A percentile compares a stretch with the other conserved stretches of the same genome.
Conservation (phyloP, 2,329 filamentous ascomycete species). For the Neopestalotiopsis sp. region DNA sequence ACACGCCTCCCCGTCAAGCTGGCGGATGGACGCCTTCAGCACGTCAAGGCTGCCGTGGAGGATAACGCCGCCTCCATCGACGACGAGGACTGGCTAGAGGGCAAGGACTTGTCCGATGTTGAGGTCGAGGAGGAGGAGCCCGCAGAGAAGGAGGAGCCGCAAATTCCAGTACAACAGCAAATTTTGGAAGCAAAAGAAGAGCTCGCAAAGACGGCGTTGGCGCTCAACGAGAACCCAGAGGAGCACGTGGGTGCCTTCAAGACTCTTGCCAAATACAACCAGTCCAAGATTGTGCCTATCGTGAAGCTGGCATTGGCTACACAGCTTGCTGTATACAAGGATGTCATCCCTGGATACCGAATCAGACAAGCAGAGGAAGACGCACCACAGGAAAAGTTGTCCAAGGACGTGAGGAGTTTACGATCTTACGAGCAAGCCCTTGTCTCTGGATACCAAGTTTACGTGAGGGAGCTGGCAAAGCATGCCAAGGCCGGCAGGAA, state of each 20-base stretch:
- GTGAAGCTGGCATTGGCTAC: slow-evolving; percentile 87
- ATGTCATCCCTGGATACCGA: slow-evolving; percentile 94
- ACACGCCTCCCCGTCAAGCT: slow-evolving; percentile 88
- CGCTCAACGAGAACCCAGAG: slow-evolving; percentile 91
- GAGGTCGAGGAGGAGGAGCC: slow-evolving; percentile 47
- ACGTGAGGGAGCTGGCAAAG: slow-evolving; percentile 76
- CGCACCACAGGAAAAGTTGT: slow-evolving; percentile 78
- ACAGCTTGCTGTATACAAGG: slow-evolving; percentile 90
- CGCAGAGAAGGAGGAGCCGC: slow-evolving; percentile 60
- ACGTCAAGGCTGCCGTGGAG: slow-evolving; percentile 60
- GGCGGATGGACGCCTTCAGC: slow-evolving; percentile 73
- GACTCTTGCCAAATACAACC: slow-evolving; percentile 74
- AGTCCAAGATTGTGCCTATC: slow-evolving; percentile 73
- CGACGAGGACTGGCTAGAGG: slow-evolving; percentile 69
- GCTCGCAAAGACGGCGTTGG: slow-evolving; percentile 78
- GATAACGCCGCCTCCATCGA: slow-evolving; percentile 64
- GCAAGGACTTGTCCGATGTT: slow-evolving; percentile 56
- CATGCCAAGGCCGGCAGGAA: slow-evolving; percentile 63
- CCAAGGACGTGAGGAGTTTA: slow-evolving; percentile 86
- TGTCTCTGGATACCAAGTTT: slow-evolving; percentile 82
- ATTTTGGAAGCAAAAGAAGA: slow-evolving; percentile 91
- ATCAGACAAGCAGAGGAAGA: slow-evolving; percentile 84
- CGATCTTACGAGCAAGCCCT: slow-evolving; percentile 88
- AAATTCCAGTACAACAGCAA: slow-evolving; percentile 77
- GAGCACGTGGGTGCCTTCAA: slow-evolving; percentile 85